Base-by-base conservation (phyloP, 1,284 basidiomycete genomes). In the Ceratobasidium sp. region DNA sequence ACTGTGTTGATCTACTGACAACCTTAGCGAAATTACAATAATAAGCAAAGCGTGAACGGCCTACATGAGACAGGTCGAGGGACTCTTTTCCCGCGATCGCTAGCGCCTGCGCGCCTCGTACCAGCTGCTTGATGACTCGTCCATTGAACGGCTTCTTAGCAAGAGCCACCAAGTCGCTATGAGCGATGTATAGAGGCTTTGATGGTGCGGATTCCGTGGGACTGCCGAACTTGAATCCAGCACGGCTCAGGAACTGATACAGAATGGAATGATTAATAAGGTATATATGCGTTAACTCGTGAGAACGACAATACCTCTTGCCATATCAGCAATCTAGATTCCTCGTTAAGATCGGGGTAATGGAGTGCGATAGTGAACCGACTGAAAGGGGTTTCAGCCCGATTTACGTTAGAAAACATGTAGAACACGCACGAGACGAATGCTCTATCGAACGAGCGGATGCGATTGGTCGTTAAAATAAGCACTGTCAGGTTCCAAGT, bases 391-490 rank as follows among this genome's bases (percentile, higher is more conserved):
- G 50, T 4, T 15, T 42, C 17, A 65, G 28, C 7, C 20, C 2
- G n/a, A 17, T 50, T 44, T 3, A 15, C n/a, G 1, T 13, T 12
- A 52, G 44, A 13, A 33, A 46, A 40, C n/a, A 40, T 1, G 10
- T 26, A 2, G 15, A 12, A 44, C 17, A 23, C 65, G 23, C n/a
- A 78, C 68, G 73, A 75, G 38, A 90, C 86, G 87, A 92, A 92
- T 13, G 91, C 91, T 80, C 90, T 89, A 82, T 92, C 91, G 82
- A 91, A 91, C 1, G 88, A 86, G 78, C 88, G 87, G 66, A 92
- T 88, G 52, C 91, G 87, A 82, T 91, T 92, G 26, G 91, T 91
- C 28, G 91, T 91, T 62, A 92, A 85, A 86, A 92, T 91, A 69
- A 92, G 87, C 81, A 91, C 73, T 74, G 10, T 20, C 9, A 52